Conservation (phyloP, 441 rosid species). For the Melastoma candidum region DNA sequence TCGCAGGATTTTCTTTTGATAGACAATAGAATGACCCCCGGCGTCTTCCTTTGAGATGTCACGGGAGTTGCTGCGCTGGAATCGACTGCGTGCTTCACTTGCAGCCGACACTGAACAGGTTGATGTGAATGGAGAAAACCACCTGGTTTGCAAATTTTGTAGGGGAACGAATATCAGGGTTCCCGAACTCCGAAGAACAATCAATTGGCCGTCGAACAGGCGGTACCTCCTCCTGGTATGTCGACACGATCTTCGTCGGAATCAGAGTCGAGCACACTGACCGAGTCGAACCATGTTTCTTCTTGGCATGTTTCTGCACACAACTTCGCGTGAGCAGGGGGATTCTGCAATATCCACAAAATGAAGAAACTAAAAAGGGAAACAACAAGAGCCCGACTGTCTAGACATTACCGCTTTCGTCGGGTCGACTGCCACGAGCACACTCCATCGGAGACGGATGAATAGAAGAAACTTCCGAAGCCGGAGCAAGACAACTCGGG, state of each 20-base stretch:
- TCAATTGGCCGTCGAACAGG: conserved; percentile 2
- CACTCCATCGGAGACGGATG: too few species aligned
- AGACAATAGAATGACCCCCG: conserved; percentile 57
- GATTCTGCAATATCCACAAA: not conserved
- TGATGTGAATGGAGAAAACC: too few species aligned
- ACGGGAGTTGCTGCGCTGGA: not conserved
- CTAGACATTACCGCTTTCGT: conserved; percentile 42
- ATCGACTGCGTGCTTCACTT: too few species aligned
- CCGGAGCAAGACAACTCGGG: too few species aligned
- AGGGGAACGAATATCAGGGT: too few species aligned
- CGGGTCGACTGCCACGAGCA: conserved; percentile 36
- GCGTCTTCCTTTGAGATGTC: conserved; percentile 17
- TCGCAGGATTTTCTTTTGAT: conserved; percentile 55
- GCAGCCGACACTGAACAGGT: too few species aligned
- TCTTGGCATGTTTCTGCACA: conserved; percentile 57
- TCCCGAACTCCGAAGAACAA: too few species aligned
- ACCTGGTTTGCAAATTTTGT: too few species aligned
- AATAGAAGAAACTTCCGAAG: too few species aligned
- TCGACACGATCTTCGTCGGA: conserved; percentile 69
- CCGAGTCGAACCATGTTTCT: conserved; percentile 76
- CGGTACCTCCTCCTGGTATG: conserved; percentile 31
- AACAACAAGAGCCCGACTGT: conserved; percentile 3
- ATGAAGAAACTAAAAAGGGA: not conserved
- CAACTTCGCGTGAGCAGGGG: not conserved
- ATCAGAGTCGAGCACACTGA: conserved; percentile 72